Evolutionary conservation across 2,329 filamentous ascomycete genomes (phyloP), one percentile per base, ranked within the genome.

Genomic region (Hymenoscyphus albidus): DNA sequence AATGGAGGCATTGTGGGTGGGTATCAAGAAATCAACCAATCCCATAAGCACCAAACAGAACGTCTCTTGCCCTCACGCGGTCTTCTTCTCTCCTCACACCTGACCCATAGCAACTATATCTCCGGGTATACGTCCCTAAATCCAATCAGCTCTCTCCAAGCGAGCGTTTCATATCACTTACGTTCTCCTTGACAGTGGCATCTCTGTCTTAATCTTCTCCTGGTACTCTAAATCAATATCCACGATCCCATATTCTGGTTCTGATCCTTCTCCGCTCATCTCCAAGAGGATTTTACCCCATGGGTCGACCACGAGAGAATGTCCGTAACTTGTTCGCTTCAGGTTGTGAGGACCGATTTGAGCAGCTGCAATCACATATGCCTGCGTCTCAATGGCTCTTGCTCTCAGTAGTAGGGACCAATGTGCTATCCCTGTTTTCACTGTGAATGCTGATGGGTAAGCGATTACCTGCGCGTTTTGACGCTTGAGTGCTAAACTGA

Each of bases 381-480:
- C 87, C 78, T 97, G 91, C 18, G 89, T 92, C 80, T 97, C 94
- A 66, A 97, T 92, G 10, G 94, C 94, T 58, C 94, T 82, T 3
- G 92, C 88, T 35, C 91, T 82, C 14, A 97, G 80, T 5, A 98
- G 79, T 1, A 86, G 81, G 73, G 92, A 87, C 94, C 94, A 98
- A 78, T 97, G 94, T 1, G 91, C 91, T 64, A 81, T 82, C 0
- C 94, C 94, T 0, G 94, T 97, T 0, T 89, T 87, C 0, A 96
- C 83, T 0, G 93, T 97, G 74, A 97, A 98, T 3, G 94, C 94
- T 5, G 91, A 94, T 0, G 94, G 94, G 74, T 94, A 97, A 0
- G 92, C 87, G 59, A 97, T 80, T 62, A 97, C 80, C 67, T 97
- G 87, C 1, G 92, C 92, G 27, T 83, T 81, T 63, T 86, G 84